Evolutionary conservation across 306 rosid species (phyloP).

Genomic region (Medicago truncatula): MtrunA17r5.0-ANR NC_053043.1:32993501-32994000

Average conservation of each 20-base stretch:
- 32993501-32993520: slow-evolving; percentile 83
- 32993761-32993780: slow-evolving; percentile 86
- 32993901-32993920: slow-evolving; percentile 14
- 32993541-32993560: slow-evolving; percentile 98
- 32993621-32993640: slow-evolving; percentile 19
- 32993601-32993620: background rate
- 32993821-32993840: slow-evolving; percentile 98
- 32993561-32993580: slow-evolving; percentile 99
- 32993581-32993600: slow-evolving; percentile 80
- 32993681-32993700: background rate
- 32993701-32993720: background rate
- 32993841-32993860: slow-evolving; percentile 69
- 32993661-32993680: slow-evolving; percentile 24
- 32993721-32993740: slow-evolving; percentile 1
- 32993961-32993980: slow-evolving; percentile 94
- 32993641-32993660: slow-evolving; percentile 35
- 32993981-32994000: slow-evolving; percentile 90
- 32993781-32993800: slow-evolving; percentile 95
- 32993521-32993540: slow-evolving; percentile 88
- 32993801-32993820: slow-evolving; percentile 95
- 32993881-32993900: slow-evolving; percentile 35
- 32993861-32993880: slow-evolving; percentile 36
- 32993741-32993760: slow-evolving; percentile 12
- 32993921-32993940: slow-evolving; percentile 82
- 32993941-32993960: slow-evolving; percentile 79